These are phyloP conservation scores for Plantago ovata DNA, from an alignment of 257 asterid species.

Conservation along the genomic window DNA sequence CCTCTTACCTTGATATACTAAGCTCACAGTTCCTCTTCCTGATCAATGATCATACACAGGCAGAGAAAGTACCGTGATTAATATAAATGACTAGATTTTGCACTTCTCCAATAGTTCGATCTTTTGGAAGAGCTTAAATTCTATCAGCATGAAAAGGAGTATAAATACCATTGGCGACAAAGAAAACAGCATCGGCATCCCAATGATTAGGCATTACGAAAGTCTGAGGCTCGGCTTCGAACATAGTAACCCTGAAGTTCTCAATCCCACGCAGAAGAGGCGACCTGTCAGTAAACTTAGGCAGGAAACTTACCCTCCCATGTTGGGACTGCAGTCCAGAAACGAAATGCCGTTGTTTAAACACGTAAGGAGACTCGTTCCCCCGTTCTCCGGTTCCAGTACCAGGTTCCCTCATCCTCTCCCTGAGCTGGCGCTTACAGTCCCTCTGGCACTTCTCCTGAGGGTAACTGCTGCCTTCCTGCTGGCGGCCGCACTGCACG, in stretches of 20 bases:
- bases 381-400: background rate
- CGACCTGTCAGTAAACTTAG: constrained; percentile 51
- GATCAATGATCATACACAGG: background rate
- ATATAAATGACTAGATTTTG: too few species aligned
- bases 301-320: constrained; percentile 57
- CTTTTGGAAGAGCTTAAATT: too few species aligned
- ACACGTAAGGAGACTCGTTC: constrained; percentile 40
- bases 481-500: constrained; percentile 8
- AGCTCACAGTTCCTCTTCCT: constrained; percentile 57
- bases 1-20: constrained; percentile 33
- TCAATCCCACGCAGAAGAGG: constrained; percentile 52
- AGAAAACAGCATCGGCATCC: constrained; percentile 54
- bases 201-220: constrained; percentile 55
- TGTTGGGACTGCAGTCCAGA: constrained; percentile 37
- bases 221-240: constrained; percentile 67
- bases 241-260: constrained; percentile 43
- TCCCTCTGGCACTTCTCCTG: constrained; percentile 8
- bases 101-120: too few species aligned
- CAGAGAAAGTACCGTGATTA: too few species aligned
- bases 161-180: constrained; percentile 52
- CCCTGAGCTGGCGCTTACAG: constrained; percentile 7
- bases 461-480: background rate
- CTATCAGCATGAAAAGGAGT: too few species aligned
- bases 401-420: constrained; percentile 1
- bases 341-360: constrained; percentile 50